These are phyloP conservation scores for Artemisia argyi DNA, from an alignment of 129 eudicot species.

Conservation along the genomic window DNA sequence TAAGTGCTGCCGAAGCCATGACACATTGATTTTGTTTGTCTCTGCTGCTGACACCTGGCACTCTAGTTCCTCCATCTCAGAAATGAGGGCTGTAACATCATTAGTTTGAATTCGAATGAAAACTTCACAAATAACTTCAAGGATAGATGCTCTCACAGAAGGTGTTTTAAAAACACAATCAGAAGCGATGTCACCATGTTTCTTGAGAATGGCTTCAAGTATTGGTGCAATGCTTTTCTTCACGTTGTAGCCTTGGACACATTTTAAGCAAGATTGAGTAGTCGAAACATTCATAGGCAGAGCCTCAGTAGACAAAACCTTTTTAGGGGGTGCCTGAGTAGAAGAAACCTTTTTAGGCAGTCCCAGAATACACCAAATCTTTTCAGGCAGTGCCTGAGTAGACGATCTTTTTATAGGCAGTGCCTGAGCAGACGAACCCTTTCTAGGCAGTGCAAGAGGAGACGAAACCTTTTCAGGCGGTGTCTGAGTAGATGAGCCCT, in stretches of 20 bases:
- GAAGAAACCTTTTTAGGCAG: too few relatives aligned
- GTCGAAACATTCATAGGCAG: not conserved
- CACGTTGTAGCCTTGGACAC: constrained; percentile 4
- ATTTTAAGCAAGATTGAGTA: not conserved
- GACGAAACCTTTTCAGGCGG: too few relatives aligned
- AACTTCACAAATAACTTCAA: constrained; percentile 29
- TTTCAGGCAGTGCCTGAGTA: too few relatives aligned
- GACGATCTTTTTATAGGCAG: too few relatives aligned
- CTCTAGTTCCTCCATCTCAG: constrained; percentile 23
- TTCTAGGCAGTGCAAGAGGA: too few relatives aligned
- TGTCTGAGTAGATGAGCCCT: too few relatives aligned
- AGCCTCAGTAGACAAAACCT: not conserved
- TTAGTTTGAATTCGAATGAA: constrained; percentile 20
- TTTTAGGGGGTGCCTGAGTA: too few relatives aligned
- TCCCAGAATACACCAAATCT: too few relatives aligned
- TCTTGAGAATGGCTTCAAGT: constrained; percentile 4
- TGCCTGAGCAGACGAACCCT: too few relatives aligned
- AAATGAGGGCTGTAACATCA: not conserved
- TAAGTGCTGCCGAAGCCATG: constrained; percentile 27
- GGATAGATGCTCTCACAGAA: constrained; percentile 19
- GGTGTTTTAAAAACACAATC: constrained; percentile 19
- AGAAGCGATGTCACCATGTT: constrained; percentile 30
- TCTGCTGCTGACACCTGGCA: constrained; percentile 19
- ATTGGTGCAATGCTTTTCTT: not conserved
- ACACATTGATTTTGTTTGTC: constrained; percentile 25